These are phyloP conservation scores for Candida ascalaphidarum DNA, from an alignment of 805 yeast genomes.

Conservation along the genomic window DNA sequence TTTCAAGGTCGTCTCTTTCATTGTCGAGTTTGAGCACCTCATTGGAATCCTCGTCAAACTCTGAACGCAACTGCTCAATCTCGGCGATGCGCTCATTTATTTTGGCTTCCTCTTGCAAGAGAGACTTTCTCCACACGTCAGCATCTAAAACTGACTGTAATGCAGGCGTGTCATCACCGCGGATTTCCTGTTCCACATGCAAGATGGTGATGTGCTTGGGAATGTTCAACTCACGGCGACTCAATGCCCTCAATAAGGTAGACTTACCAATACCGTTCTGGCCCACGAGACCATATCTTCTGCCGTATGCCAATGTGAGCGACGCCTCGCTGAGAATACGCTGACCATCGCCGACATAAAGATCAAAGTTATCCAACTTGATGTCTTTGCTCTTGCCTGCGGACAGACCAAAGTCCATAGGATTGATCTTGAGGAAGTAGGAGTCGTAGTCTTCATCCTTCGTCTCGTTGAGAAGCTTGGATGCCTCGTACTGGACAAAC, in stretches of 20 bases:
- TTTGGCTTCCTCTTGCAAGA: slow-evolving; percentile 67
- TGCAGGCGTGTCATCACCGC: slow-evolving; percentile 88
- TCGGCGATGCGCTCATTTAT: slow-evolving; percentile 68
- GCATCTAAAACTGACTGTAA: slow-evolving; percentile 96
- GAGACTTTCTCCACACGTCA: slow-evolving; percentile 96
- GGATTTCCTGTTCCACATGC: slow-evolving; percentile 95
- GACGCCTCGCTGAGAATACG: slow-evolving; percentile 86
- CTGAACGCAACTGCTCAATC: slow-evolving; percentile 58
- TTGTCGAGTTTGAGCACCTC: slow-evolving; percentile 77
- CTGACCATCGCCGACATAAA: slow-evolving; percentile 93
- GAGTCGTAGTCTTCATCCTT: slow-evolving; percentile 80
- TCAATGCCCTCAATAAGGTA: slow-evolving; percentile 80
- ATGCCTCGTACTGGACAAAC: slow-evolving; percentile 88
- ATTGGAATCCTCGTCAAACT: slow-evolving; percentile 62
- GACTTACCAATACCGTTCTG: slow-evolving; percentile 99
- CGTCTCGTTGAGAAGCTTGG: slow-evolving; percentile 65
- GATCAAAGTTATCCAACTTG: slow-evolving; percentile 84
- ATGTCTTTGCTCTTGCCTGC: slow-evolving; percentile 98
- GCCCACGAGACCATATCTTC: slow-evolving; percentile 95
- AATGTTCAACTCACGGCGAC: slow-evolving; percentile 87
- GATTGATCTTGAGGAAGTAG: slow-evolving; percentile 91
- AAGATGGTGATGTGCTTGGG: slow-evolving; percentile 94
- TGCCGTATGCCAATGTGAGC: slow-evolving; percentile 82
- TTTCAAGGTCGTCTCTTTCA: slow-evolving; percentile 81
- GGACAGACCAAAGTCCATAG: slow-evolving; percentile 70